Conservation (phyloP, 202 grass and related monocot genomes). For the Bolboschoenoplectus hybrid region DNA sequence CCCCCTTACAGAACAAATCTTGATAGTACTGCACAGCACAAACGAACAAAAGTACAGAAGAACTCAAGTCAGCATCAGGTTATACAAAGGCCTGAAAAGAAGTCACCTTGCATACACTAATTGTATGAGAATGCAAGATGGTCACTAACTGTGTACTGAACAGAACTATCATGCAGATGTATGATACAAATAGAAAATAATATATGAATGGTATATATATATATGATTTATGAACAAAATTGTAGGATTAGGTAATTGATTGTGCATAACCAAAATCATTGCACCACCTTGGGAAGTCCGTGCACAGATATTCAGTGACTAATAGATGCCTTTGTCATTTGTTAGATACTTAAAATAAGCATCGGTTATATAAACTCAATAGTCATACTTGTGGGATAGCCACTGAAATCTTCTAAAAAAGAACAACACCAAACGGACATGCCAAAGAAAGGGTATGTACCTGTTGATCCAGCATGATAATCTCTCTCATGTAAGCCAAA, state of each 20-base stretch:
- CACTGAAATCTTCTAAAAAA: not conserved
- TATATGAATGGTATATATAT: not conserved
- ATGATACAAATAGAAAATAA: constrained; percentile 15
- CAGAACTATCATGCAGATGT: constrained; percentile 36
- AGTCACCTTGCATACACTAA: constrained; percentile 22
- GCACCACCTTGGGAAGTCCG: not conserved
- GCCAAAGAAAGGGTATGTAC: constrained; percentile 39
- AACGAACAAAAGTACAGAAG: not conserved
- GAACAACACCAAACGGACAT: not conserved
- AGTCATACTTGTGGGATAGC: not conserved
- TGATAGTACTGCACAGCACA: constrained; percentile 76
- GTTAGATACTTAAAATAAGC: not conserved
- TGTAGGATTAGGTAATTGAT: not conserved
- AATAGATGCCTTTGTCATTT: constrained; percentile 6
- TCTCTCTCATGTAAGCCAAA: constrained; percentile 70
- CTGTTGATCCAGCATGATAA: constrained; percentile 58
- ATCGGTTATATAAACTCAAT: not conserved
- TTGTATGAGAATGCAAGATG: not conserved
- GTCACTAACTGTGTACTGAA: constrained; percentile 18
- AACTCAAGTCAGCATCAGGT: constrained; percentile 23
- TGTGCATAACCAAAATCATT: constrained; percentile 1
- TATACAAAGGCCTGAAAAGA: constrained; percentile 15
- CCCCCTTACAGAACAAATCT: constrained; percentile 74
- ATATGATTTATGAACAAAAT: not conserved
- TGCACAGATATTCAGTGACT: not conserved